phyloP scores from a whole-genome alignment of 1,284 basidiomycete species.

The Veloboletus limbatus region DNA sequence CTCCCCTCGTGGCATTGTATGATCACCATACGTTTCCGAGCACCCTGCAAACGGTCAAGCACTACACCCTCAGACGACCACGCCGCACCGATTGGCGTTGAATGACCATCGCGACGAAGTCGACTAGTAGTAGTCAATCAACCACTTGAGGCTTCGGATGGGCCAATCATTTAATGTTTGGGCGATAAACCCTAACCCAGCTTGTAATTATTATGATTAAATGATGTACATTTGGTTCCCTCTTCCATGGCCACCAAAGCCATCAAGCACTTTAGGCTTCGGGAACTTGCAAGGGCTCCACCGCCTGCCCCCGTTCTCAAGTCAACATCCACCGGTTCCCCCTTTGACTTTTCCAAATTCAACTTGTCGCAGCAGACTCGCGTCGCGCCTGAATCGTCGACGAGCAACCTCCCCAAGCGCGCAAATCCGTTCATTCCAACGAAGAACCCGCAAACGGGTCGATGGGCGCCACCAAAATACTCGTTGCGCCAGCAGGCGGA shows the following conservation, averaged over 20 bases:
- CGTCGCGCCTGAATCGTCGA: constrained; percentile 5
- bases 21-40: too few species aligned
- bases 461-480: constrained; percentile 68
- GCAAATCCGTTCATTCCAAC: constrained; percentile 68
- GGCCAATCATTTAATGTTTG: too few species aligned
- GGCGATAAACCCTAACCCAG: too few species aligned
- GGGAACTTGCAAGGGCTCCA: constrained; percentile 40
- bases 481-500: constrained; percentile 75
- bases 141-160: too few species aligned
- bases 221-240: background rate
- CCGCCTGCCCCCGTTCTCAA: constrained; percentile 36
- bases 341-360: constrained; percentile 26
- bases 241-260: constrained; percentile 34
- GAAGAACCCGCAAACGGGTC: constrained; percentile 54
- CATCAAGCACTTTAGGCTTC: constrained; percentile 45
- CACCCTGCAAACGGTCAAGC: too few species aligned
- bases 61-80: too few species aligned
- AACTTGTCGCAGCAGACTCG: constrained; percentile 15
- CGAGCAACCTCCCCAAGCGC: constrained; percentile 21
- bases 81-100: too few species aligned
- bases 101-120: too few species aligned
- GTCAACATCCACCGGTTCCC: constrained; percentile 15
- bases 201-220: too few species aligned
- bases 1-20: background rate
- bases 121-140: too few species aligned